phyloP scores from a whole-genome alignment of 495 filamentous ascomycete genomes.

The Lichina pygmaea region DNA sequence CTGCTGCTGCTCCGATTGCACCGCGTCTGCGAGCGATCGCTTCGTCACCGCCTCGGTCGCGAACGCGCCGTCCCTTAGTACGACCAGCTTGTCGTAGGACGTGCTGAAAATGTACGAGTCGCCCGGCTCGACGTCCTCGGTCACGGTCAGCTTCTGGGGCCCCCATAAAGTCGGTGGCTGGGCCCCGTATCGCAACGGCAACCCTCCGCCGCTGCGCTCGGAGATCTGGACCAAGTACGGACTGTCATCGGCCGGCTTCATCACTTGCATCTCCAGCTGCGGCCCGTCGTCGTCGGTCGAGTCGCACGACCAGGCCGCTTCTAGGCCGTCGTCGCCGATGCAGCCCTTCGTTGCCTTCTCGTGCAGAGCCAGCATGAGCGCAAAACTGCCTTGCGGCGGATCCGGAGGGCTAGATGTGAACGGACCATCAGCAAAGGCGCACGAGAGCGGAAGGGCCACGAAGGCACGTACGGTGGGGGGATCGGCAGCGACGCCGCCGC shows the following conservation, averaged over 20 bases:
- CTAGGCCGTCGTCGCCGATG: no score
- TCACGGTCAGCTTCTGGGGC: conserved; percentile 26
- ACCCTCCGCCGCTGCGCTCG: background rate
- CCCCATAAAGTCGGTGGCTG: conserved; percentile 33
- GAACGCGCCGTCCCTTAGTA: conserved; percentile 31
- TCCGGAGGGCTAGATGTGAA: no score
- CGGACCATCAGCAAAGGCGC: no score
- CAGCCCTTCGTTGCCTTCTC: no score
- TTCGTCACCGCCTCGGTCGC: conserved; percentile 2
- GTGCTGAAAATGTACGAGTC: conserved; percentile 43
- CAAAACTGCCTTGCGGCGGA: no score
- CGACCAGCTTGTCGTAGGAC: conserved; percentile 57
- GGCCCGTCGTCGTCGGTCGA: conserved; percentile 1
- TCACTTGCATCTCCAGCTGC: conserved; percentile 1
- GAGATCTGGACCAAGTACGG: background rate
- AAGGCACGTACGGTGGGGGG: conserved; percentile 12
- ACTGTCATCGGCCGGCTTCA: no score
- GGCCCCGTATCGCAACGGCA: conserved; percentile 28
- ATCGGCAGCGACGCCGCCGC: conserved; percentile 7
- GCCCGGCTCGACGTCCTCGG: conserved; percentile 33
- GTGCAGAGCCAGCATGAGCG: no score
- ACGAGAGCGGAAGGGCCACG: no score
- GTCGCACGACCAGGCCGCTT: no score
- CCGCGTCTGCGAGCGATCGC: conserved; percentile 3
- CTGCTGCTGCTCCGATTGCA: background rate